Percentiles rank a stretch among this genome's conserved stretches.
Conservation (phyloP, 1,284 basidiomycete species). For the Athelia psychrophila region DNA sequence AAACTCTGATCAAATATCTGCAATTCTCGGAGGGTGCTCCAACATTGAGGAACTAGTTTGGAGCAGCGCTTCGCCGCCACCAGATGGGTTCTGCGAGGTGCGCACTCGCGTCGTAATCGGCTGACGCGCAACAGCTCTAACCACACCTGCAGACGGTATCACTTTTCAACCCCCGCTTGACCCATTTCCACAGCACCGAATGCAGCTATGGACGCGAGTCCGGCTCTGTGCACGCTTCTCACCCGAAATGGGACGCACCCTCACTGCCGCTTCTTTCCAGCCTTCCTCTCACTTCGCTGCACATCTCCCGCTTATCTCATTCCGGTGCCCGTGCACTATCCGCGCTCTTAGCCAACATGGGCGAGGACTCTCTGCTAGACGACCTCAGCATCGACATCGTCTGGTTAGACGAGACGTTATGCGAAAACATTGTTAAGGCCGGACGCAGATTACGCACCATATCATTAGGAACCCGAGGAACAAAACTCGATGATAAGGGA, state of each 20-base stretch:
- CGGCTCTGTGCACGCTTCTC: constrained; percentile 9
- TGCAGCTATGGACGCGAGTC: constrained; percentile 6
- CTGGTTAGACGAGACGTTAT: constrained; percentile 35
- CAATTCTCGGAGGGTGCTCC: constrained; percentile 23
- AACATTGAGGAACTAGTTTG: constrained; percentile 29
- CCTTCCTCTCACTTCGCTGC: constrained; percentile 25
- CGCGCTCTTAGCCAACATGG: constrained; percentile 19
- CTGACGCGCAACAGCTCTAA: neutral
- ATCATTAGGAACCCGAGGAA: constrained; percentile 29
- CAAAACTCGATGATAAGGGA: constrained; percentile 33
- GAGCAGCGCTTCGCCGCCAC: constrained; percentile 28
- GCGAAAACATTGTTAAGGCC: constrained; percentile 27
- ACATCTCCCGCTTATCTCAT: constrained; percentile 31
- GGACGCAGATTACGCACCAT: constrained; percentile 26
- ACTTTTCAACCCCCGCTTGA: constrained; percentile 20
- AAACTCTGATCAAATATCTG: constrained; percentile 1
- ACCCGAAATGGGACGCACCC: constrained; percentile 31
- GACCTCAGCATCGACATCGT: constrained; percentile 30
- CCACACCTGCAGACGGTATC: constrained; percentile 20
- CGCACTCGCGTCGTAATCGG: constrained; percentile 4
- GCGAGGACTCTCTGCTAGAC: constrained; percentile 25
- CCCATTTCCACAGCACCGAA: constrained; percentile 16
- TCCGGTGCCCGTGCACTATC: constrained; percentile 28
- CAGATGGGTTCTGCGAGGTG: constrained; percentile 36
- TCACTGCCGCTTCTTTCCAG: constrained; percentile 29